Percentiles rank a stretch among this genome's conserved stretches.
These are phyloP conservation scores for Neurospora discreta DNA, from an alignment of 495 filamentous ascomycete genomes.

Conservation along the genomic window DNA sequence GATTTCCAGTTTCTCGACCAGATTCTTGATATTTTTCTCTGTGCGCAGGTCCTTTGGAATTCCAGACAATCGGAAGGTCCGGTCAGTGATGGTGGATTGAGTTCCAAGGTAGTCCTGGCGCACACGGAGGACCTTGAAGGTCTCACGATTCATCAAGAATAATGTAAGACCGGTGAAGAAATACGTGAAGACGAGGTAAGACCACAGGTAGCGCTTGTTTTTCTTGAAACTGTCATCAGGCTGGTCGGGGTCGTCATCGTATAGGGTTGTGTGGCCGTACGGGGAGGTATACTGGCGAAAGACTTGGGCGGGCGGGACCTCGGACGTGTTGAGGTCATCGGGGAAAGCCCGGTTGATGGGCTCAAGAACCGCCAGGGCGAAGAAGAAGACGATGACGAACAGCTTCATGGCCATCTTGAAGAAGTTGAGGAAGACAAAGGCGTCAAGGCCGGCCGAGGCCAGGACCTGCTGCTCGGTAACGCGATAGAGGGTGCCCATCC, in stretches of 20 bases:
- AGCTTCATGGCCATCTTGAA: slow-evolving; percentile 90
- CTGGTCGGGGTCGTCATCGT: not conserved
- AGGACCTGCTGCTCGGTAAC: slow-evolving; percentile 86
- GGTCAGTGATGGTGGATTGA: slow-evolving; percentile 87
- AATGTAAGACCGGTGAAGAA: slow-evolving; percentile 73
- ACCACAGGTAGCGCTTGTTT: slow-evolving; percentile 64
- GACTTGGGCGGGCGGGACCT: not conserved
- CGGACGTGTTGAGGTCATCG: slow-evolving; percentile 4
- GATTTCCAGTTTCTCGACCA: slow-evolving; percentile 78
- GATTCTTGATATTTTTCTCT: slow-evolving; percentile 73
- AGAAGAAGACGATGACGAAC: slow-evolving; percentile 63
- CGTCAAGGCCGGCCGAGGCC: slow-evolving; percentile 84
- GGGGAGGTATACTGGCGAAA: slow-evolving; percentile 5
- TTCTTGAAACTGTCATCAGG: slow-evolving; percentile 26
- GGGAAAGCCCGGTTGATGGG: slow-evolving; percentile 67
- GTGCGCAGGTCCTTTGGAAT: slow-evolving; percentile 71
- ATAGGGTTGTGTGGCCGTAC: not conserved
- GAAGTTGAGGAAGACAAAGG: slow-evolving; percentile 89
- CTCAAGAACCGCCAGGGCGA: slow-evolving; percentile 67
- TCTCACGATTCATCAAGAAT: slow-evolving; percentile 75
- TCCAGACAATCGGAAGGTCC: slow-evolving; percentile 83
- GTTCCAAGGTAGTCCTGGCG: slow-evolving; percentile 87
- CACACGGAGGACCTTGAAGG: slow-evolving; percentile 67
- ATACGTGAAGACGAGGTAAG: slow-evolving; percentile 84
- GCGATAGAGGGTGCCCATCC: slow-evolving; percentile 81